phyloP scores from a whole-genome alignment of 441 rosid species.

The Euphorbia celastroides region DNA sequence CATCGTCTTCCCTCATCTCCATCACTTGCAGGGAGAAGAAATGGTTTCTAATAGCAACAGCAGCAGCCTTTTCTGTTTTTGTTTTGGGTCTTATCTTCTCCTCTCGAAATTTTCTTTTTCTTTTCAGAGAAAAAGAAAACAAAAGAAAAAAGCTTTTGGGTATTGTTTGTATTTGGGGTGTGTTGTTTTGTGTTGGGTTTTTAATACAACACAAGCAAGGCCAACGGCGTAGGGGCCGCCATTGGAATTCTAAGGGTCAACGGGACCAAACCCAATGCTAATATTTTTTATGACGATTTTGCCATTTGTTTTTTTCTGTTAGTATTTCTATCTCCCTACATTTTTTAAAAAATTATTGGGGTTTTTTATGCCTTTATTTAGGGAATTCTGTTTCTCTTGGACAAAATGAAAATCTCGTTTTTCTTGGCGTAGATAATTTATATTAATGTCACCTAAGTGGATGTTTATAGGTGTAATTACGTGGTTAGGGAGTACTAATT shows the following conservation, averaged over 20 bases:
- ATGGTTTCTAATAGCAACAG: too few relatives aligned
- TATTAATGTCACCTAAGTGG: background rate
- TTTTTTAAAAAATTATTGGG: background rate
- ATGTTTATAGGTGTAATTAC: background rate
- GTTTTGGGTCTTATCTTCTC: background rate
- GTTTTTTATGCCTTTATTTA: background rate
- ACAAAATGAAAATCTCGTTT: conserved; percentile 12
- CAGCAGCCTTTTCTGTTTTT: background rate
- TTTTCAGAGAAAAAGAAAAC: too few relatives aligned
- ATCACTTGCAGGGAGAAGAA: too few relatives aligned
- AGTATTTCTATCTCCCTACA: conserved; percentile 21
- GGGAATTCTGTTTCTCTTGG: conserved; percentile 3
- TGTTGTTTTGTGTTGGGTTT: background rate
- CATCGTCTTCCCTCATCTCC: background rate
- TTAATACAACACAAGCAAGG: conserved; percentile 29
- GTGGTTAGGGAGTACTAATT: background rate
- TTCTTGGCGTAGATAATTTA: background rate
- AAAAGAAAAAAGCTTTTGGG: background rate
- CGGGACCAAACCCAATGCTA: conserved; percentile 27
- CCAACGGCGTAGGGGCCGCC: conserved; percentile 99
- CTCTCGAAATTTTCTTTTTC: background rate
- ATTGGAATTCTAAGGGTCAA: conserved; percentile 87
- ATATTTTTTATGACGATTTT: conserved; percentile 17
- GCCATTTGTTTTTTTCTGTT: conserved; percentile 21
- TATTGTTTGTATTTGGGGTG: background rate